Evolutionary conservation across 768 basidiomycete genomes (phyloP).

Genomic region (Russula lepida): DNA sequence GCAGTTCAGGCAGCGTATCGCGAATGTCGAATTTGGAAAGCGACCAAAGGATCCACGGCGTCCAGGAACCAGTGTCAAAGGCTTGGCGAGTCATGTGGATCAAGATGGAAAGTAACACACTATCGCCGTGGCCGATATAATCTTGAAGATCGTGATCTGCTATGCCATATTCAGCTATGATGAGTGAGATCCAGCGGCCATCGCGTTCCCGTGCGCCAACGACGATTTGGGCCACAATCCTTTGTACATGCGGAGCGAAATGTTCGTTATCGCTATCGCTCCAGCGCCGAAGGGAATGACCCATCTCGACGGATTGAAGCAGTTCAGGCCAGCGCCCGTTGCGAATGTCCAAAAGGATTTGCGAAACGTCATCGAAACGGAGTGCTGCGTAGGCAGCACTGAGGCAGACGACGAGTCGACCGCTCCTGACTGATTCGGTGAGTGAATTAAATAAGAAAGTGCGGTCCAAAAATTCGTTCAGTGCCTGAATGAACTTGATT

Average conservation of each 20-base stretch:
- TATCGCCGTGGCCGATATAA: not conserved
- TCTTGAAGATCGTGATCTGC: not conserved
- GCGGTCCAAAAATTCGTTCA: not conserved
- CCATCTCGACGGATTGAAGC: not conserved
- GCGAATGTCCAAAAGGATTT: not conserved
- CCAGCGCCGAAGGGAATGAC: not conserved
- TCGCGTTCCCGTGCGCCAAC: not conserved
- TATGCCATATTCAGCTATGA: not conserved
- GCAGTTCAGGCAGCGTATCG: not conserved
- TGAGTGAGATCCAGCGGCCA: not conserved
- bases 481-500: not conserved
- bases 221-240: not conserved
- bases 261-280: not conserved
- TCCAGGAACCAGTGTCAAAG: not conserved
- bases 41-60: not conserved
- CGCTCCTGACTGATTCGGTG: not conserved
- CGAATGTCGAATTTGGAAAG: not conserved
- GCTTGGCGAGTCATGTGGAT: not conserved
- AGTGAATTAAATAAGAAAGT: not conserved
- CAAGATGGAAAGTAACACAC: not conserved
- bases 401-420: not conserved
- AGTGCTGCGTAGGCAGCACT: not conserved
- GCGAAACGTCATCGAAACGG: not conserved
- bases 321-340: not conserved
- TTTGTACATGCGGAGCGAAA: not conserved